Base-by-base conservation (phyloP, 129 eudicot genomes). In the Flaveria robusta region DNA sequence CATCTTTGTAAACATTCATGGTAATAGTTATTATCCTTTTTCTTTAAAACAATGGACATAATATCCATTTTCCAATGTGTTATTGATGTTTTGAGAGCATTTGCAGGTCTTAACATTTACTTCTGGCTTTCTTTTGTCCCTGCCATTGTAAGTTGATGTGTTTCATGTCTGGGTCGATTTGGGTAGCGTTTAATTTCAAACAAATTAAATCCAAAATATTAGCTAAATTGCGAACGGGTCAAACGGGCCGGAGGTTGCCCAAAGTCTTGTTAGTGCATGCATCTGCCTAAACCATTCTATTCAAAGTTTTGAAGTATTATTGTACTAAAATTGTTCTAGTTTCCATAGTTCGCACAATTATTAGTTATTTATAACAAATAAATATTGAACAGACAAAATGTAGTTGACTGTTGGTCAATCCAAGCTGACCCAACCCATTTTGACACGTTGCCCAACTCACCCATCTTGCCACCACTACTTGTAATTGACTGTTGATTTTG, bases 91-190 rank as follows among this genome's bases (percentile, higher is more conserved):
- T 72, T 23, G 31, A 50, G 27, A 51, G 68, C 54, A 31, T 72
- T 23, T 64, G 63, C 91, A 94, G 98, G 99, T 47, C 91, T 95
- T 39, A 95, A 95, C 71, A 86, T 95, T 39, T 95, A 95, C 89
- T 95, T 95, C 86, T 95, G 97, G 97, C 84, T 95, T 60, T 89
- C 99, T 8, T 95, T 95, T 66, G 85, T 91, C 34, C 99, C 99
- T 65, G 96, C 83, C 79, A 88, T 95, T 65, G 99, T 91, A 89
- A 95, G 99, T 85, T 47, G 66, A 59, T 26, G 39, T 42, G 26
- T 13, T 24, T 70, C 39, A 13, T 47, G 8, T n/a, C 15, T n/a
- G 9, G 60, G 62, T 63, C 1, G 15, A 62, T 63, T 50, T 29
- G 37, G 15, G 31, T 26, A 16, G 13, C 11, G 18, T 45, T 63